phyloP scores from a whole-genome alignment of 2,329 filamentous ascomycete species.

The Fusarium udum region DNA sequence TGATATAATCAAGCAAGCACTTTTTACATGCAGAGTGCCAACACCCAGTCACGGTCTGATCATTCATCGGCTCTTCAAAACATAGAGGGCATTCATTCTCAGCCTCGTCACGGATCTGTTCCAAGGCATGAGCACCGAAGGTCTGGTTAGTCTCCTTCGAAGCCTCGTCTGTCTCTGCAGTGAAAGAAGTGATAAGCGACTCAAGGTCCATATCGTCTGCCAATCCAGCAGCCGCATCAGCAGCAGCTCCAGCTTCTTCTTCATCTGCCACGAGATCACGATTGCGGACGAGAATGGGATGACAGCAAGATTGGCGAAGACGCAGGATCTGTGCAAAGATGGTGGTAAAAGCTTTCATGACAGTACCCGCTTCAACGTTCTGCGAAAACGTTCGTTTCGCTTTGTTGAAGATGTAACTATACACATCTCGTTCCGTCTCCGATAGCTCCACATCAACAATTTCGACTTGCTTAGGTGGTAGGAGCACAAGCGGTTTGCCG shows the following conservation, averaged over 20 bases:
- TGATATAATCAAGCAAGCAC: conserved; percentile 89
- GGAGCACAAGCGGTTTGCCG: conserved; percentile 76
- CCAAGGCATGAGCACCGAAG: conserved; percentile 87
- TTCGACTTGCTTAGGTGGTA: conserved; percentile 83
- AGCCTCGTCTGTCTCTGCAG: conserved; percentile 70
- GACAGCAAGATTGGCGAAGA: conserved; percentile 92
- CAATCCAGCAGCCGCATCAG: conserved; percentile 81
- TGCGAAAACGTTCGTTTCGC: conserved; percentile 86
- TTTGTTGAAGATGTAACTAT: conserved; percentile 85
- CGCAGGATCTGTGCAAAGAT: conserved; percentile 97
- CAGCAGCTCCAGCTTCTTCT: conserved; percentile 77
- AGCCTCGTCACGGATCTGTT: conserved; percentile 90
- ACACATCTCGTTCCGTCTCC: conserved; percentile 85
- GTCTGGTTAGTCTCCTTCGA: conserved; percentile 65
- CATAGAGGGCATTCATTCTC: conserved; percentile 94
- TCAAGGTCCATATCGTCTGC: conserved; percentile 97
- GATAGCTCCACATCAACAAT: conserved; percentile 90
- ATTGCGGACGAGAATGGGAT: conserved; percentile 89
- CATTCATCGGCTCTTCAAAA: conserved; percentile 93
- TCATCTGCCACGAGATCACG: conserved; percentile 87
- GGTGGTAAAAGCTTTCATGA: conserved; percentile 95
- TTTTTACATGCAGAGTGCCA: conserved; percentile 98
- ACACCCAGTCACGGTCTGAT: conserved; percentile 93
- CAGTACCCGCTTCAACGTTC: conserved; percentile 89
- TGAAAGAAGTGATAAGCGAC: conserved; percentile 85